Evolutionary conservation across 1,284 basidiomycete species (phyloP), one percentile per base, ranked within the genome.

Genomic region (Takashimella tepidaria): DNA sequence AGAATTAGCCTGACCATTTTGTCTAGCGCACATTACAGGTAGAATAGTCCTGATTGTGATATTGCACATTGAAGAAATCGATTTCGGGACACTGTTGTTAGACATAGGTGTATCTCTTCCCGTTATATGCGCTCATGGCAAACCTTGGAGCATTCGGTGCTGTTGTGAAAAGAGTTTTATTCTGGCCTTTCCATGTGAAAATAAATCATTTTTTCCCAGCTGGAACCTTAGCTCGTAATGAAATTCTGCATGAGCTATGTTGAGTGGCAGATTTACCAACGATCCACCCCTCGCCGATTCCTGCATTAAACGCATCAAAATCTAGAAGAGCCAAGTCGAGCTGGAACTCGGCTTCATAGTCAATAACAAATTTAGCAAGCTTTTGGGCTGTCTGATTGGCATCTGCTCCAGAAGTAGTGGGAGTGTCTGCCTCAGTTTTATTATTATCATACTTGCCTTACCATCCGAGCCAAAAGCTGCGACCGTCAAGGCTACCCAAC

Each of bases 401-500:
- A 56, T 79, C 76, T 41, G 67, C 64, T 1, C 72, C 73, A 16
- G 55, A 49, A 0, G 71, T 65, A 44, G 74, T 75, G 19, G 76
- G 78, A 12, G 64, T 58, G 57, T 79, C 75, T 63, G 20, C 3
- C n/a, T n/a, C n/a, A n/a, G n/a, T n/a, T n/a, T n/a, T n/a, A n/a
- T n/a, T n/a, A n/a, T n/a, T n/a, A n/a, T n/a, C n/a, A n/a, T n/a
- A n/a, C n/a, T n/a, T n/a, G n/a, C n/a, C 61, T 43, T 47, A 65
- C 62, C 71, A 6, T 75, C 78, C 0, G 75, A 72, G 20, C 79
- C 78, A 56, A 78, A 77, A 3, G 76, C 76, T 27, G 75, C 75
- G 12, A 78, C 73, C 73, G 77, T 73, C 21, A 78, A 49, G 5
- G 76, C 76, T 53, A 79, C 78, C 77, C 77, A 8, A 73, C 74